Evolutionary conservation across 139 green algal species (phyloP).

Genomic region (Dunaliella primolecta): DNA sequence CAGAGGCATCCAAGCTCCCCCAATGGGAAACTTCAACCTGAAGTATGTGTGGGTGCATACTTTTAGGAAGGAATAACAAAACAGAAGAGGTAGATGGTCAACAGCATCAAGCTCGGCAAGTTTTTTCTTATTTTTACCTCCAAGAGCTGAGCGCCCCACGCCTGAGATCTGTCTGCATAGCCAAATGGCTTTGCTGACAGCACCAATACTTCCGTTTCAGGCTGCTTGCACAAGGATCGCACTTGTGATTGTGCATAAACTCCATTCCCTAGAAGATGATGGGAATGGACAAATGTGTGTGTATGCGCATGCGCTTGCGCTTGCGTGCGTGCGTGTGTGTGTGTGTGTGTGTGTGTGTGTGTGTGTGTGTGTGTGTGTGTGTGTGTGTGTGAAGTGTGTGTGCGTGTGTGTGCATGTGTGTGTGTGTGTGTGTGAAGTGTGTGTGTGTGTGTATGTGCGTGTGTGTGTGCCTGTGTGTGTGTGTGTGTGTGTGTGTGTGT

Average conservation of each 20-base stretch:
- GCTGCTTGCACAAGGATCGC: slow-evolving; percentile 25
- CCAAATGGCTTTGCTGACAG: slow-evolving; percentile 27
- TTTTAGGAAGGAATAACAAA: too few relatives aligned
- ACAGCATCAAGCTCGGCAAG: too few relatives aligned
- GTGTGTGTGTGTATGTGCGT: not conserved
- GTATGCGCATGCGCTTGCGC: not conserved
- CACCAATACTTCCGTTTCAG: slow-evolving; percentile 11
- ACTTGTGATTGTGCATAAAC: slow-evolving; percentile 65
- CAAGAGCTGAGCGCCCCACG: too few relatives aligned
- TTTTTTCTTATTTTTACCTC: too few relatives aligned
- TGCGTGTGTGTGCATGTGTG: not conserved
- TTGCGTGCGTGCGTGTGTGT: not conserved
- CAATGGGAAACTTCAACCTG: slow-evolving; percentile 59
- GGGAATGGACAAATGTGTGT: not conserved
- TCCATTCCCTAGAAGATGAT: slow-evolving; percentile 56
- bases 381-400: not conserved
- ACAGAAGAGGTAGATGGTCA: too few relatives aligned
- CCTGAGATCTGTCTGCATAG: too few relatives aligned
- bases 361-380: not conserved
- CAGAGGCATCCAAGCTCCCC: slow-evolving; percentile 48
- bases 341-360: not conserved
- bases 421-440: not conserved
- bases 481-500: not conserved
- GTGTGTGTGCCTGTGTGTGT: not conserved
- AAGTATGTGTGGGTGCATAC: too few relatives aligned